Conservation (phyloP, 2,329 filamentous ascomycete species). For the Neonectria magnoliae region DNA sequence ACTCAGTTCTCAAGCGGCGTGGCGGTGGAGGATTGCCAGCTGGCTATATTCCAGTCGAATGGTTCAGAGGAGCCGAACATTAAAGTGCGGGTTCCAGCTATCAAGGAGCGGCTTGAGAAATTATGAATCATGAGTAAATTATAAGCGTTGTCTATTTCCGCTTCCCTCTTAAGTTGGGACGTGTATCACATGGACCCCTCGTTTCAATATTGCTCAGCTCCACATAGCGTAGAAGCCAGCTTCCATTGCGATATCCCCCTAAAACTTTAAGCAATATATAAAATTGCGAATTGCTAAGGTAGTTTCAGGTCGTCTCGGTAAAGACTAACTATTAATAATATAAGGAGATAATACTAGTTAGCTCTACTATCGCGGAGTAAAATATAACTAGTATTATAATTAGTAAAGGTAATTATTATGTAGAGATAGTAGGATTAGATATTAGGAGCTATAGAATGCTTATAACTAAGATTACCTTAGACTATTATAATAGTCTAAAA, state of each 20-base stretch:
- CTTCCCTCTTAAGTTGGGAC: background rate
- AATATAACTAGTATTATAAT: background rate
- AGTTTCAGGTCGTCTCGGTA: background rate
- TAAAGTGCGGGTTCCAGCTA: slow-evolving; percentile 47
- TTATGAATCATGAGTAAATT: slow-evolving; percentile 12
- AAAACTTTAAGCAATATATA: background rate
- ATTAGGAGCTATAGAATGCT: too few relatives aligned
- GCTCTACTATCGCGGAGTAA: background rate
- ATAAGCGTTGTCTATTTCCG: background rate
- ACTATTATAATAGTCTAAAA: too few relatives aligned
- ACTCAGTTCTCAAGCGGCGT: slow-evolving; percentile 90
- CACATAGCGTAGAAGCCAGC: background rate
- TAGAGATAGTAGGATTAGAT: too few relatives aligned
- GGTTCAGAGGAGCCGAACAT: slow-evolving; percentile 53
- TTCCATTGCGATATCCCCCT: background rate
- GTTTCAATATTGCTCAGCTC: background rate
- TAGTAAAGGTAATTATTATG: too few relatives aligned
- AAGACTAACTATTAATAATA: slow-evolving; percentile 1
- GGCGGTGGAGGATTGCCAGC: slow-evolving; percentile 85
- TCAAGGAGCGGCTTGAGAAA: slow-evolving; percentile 27
- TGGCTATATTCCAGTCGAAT: slow-evolving; percentile 62
- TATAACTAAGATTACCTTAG: too few relatives aligned
- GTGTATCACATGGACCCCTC: background rate
- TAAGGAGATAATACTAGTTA: slow-evolving; percentile 7
- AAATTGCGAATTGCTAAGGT: background rate